phyloP scores from a whole-genome alignment of 805 yeast species.

The Barnettozyma wickerhamii region DNA sequence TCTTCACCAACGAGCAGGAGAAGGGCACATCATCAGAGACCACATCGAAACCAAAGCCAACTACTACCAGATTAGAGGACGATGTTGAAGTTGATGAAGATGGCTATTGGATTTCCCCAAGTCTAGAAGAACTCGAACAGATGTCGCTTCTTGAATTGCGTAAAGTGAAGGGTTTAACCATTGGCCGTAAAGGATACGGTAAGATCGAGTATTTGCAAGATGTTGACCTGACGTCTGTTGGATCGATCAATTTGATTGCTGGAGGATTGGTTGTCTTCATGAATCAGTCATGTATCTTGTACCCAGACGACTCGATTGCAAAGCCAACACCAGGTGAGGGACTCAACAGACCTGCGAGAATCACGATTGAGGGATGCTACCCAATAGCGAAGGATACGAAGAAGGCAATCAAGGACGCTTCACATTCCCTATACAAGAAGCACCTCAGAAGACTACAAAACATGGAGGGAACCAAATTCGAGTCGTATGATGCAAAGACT shows the following conservation, averaged over 20 bases:
- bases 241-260: constrained; percentile 56
- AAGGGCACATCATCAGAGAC: not conserved
- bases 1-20: constrained; percentile 8
- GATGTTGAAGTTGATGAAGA: constrained; percentile 40
- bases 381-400: constrained; percentile 73
- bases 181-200: constrained; percentile 77
- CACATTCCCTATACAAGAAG: constrained; percentile 62
- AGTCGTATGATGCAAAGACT: constrained; percentile 69
- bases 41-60: not conserved
- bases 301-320: constrained; percentile 54
- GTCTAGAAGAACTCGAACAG: constrained; percentile 54
- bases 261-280: constrained; percentile 62
- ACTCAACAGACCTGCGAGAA: constrained; percentile 67
- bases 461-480: constrained; percentile 57
- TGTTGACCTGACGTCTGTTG: constrained; percentile 72
- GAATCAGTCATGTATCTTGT: constrained; percentile 57
- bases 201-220: constrained; percentile 71
- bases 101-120: constrained; percentile 88
- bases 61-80: constrained; percentile 9
- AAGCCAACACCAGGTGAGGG: constrained; percentile 77
- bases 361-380: constrained; percentile 74
- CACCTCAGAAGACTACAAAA: constrained; percentile 66
- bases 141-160: constrained; percentile 62
- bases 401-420: constrained; percentile 71
- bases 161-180: constrained; percentile 55